A percentile compares a stretch with the other conserved stretches of the same genome.
phyloP scores from a whole-genome alignment of 352 stramenopile species.

The Elongisporangium senticosum region DNA sequence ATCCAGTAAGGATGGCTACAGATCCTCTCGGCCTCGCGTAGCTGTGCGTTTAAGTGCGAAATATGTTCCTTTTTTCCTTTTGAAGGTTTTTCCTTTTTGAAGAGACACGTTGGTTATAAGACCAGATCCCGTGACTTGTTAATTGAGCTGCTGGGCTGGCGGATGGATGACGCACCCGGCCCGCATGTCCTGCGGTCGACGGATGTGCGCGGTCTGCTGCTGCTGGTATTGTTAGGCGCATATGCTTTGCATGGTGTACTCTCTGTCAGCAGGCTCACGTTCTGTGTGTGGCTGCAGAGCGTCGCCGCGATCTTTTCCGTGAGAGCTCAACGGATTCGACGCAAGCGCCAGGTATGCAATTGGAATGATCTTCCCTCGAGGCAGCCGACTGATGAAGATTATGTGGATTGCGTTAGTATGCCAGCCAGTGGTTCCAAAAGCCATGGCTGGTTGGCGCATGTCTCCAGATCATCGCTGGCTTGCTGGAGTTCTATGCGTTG shows the following conservation, averaged over 20 bases:
- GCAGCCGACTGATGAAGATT: neutral
- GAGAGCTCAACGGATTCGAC: neutral
- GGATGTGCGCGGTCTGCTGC: neutral
- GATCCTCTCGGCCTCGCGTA: neutral
- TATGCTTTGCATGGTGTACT: too few relatives aligned
- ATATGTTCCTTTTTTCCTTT: neutral
- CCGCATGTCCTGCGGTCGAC: neutral
- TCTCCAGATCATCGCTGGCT: neutral
- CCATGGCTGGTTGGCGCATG: neutral
- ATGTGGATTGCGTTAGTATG: neutral
- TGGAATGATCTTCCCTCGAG: neutral
- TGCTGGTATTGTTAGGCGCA: too few relatives aligned
- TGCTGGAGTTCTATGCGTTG: slow-evolving; percentile 12
- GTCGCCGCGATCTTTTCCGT: neutral
- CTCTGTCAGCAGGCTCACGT: neutral
- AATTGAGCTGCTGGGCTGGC: neutral
- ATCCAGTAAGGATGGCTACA: neutral
- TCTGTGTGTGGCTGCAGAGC: neutral
- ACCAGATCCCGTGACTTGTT: neutral
- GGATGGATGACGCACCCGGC: neutral
- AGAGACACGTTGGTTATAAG: neutral
- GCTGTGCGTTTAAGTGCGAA: neutral
- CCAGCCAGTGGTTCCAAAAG: neutral
- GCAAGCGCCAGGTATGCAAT: neutral
- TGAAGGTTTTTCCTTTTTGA: too few relatives aligned